Conservation (phyloP, 2,329 filamentous ascomycete species). For the Sarocladium kiliense region DNA sequence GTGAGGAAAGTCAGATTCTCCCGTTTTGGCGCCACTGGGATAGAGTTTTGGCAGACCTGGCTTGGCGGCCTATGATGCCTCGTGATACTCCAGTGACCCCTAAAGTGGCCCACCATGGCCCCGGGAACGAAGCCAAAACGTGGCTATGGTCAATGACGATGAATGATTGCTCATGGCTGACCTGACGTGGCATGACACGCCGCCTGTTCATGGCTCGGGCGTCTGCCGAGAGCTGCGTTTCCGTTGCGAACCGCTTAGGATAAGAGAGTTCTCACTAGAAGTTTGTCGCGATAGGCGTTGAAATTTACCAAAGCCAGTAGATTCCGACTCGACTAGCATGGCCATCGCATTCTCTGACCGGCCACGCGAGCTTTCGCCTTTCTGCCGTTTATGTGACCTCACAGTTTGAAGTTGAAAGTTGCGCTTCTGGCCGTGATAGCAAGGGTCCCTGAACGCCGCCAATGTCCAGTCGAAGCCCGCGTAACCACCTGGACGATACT, state of each 20-base stretch:
- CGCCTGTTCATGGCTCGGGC: neutral
- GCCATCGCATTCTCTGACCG: neutral
- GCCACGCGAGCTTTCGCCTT: neutral
- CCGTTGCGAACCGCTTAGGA: too few relatives aligned
- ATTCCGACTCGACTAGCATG: neutral
- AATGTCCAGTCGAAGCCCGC: too few relatives aligned
- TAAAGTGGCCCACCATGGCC: neutral
- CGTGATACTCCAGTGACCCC: neutral
- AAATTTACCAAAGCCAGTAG: neutral
- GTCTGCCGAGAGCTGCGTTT: neutral
- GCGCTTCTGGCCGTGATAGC: too few relatives aligned
- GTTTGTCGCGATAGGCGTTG: neutral
- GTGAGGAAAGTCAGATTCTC: neutral
- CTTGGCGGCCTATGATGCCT: slow-evolving; percentile 5
- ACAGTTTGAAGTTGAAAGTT: too few relatives aligned
- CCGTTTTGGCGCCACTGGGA: neutral
- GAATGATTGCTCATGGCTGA: slow-evolving; percentile 3
- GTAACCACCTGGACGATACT: too few relatives aligned
- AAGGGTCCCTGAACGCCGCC: too few relatives aligned
- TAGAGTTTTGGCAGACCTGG: slow-evolving; percentile 5
- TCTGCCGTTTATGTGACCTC: neutral
- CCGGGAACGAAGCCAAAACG: slow-evolving; percentile 5
- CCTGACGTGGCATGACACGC: neutral
- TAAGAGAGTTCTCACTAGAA: neutral
- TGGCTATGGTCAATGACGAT: neutral